Evolutionary conservation across 1,284 basidiomycete genomes (phyloP).

Genomic region (Dichomitus squalens): DNA sequence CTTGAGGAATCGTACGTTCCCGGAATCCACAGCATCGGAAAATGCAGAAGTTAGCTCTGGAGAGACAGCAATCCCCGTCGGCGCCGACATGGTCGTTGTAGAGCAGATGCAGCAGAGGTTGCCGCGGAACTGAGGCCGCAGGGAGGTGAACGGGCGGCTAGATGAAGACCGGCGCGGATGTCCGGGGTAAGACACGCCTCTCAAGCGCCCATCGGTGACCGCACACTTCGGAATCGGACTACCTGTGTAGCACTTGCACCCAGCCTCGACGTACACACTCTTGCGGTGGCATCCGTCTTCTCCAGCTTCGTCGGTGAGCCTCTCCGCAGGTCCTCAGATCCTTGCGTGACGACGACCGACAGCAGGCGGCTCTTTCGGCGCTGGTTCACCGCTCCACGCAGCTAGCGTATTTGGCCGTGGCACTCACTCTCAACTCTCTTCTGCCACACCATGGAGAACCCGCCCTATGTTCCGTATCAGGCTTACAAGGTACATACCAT

Average conservation of each 20-base stretch:
- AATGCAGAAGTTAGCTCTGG: constrained; percentile 56
- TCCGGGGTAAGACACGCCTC: neutral
- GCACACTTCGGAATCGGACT: neutral
- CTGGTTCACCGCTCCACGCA: constrained; percentile 23
- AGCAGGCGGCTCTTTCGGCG: constrained; percentile 14
- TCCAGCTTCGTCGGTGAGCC: neutral
- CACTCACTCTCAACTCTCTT: constrained; percentile 2
- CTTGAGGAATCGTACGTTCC: constrained; percentile 68
- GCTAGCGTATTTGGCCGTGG: neutral
- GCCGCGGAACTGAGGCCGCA: neutral
- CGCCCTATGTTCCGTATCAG: constrained; percentile 63
- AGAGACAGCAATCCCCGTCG: constrained; percentile 65
- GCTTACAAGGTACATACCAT: constrained; percentile 61
- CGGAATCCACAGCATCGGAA: constrained; percentile 54
- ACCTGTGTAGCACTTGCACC: neutral
- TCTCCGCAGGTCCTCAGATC: neutral
- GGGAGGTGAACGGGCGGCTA: constrained; percentile 5
- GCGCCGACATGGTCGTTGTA: constrained; percentile 58
- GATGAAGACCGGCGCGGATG: neutral
- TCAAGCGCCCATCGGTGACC: neutral
- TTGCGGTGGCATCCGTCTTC: neutral
- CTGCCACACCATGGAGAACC: constrained; percentile 24
- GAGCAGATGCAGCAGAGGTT: neutral
- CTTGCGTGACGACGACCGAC: constrained; percentile 2
- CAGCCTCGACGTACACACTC: neutral